Evolutionary conservation across 2,329 filamentous ascomycete species (phyloP).

Genomic region (Exophiala aquamarina): DNA sequence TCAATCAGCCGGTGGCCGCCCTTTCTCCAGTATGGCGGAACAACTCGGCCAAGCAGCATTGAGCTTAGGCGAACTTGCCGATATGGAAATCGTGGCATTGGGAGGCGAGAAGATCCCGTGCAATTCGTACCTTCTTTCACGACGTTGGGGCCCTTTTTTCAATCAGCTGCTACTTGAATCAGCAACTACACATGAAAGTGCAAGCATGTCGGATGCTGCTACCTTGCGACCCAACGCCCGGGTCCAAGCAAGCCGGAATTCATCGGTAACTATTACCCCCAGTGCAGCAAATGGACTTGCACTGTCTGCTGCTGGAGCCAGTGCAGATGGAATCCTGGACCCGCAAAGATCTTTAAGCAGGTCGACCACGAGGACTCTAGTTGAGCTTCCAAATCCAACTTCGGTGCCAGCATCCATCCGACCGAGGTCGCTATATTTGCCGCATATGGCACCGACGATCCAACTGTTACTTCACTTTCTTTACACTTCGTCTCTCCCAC

Average conservation of each 20-base stretch:
- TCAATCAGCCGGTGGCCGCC: conserved; percentile 70
- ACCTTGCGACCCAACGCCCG: conserved; percentile 67
- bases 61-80: conserved; percentile 77
- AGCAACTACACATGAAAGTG: conserved; percentile 59
- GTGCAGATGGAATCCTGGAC: conserved; percentile 18
- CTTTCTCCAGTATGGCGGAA: conserved; percentile 74
- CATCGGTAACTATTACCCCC: conserved; percentile 80
- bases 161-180: conserved; percentile 86
- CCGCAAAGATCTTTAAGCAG: conserved; percentile 26
- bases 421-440: conserved; percentile 85
- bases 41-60: conserved; percentile 82
- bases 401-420: conserved; percentile 60
- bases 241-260: conserved; percentile 56
- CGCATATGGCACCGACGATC: conserved; percentile 85
- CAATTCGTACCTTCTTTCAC: conserved; percentile 83
- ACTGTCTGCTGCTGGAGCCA: conserved; percentile 2
- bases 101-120: conserved; percentile 89
- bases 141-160: conserved; percentile 94
- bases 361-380: conserved; percentile 28
- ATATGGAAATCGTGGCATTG: conserved; percentile 95
- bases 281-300: conserved; percentile 36
- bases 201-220: conserved; percentile 62
- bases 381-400: conserved; percentile 55
- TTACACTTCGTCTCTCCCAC: conserved; percentile 86
- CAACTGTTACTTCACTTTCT: conserved; percentile 89